Evolutionary conservation across 148 eudicot species (phyloP), one percentile per base, ranked within the genome.

Genomic region (Rhododendron mucronatum): DNA sequence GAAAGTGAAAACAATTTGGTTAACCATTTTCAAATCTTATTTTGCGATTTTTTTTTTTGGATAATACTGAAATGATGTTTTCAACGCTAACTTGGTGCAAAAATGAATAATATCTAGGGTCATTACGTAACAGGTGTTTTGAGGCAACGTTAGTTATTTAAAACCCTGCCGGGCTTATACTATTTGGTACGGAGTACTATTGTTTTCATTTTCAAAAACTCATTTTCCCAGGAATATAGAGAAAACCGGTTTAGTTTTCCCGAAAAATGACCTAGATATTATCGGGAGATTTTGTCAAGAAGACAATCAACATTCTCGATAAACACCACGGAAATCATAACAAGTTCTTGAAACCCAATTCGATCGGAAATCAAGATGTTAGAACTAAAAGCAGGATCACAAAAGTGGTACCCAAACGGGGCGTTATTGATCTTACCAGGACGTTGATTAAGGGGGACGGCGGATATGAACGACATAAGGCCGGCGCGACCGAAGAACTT

Each of bases 401-500:
- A 67, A 67, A 26, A 67, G 69, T 3, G 35, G 75, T 63, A 63
- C 21, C 11, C 69, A 63, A 23, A 23, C 69, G 69, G 69, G 28
- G 28, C 69, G 9, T 12, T 89, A 59, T 5, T 1, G 21, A 55
- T 2, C 71, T 20, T 63, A 94, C 96, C 91, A 33, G 96, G 95
- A 55, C 96, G 85, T 82, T 92, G 96, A 28, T 47, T 45, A 15
- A 69, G 78, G 8, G 96, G 96, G 39, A 93, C 96, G 87, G 92
- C 87, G 90, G 94, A 92, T 81, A 94, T 89, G 92, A 94, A 92
- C 59, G 95, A 92, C 92, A 94, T 92, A 85, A 94, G 95, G 10
- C 93, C 94, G 82, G 94, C 92, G 75, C 96, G 94, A 48, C 96
- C 96, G 80, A 93, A 94, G 92, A 93, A 94, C 84, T 94, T 94